Evolutionary conservation across 495 filamentous ascomycete species (phyloP), one percentile per base, ranked within the genome.

Genomic region (Aspergillus conjunctus): DNA sequence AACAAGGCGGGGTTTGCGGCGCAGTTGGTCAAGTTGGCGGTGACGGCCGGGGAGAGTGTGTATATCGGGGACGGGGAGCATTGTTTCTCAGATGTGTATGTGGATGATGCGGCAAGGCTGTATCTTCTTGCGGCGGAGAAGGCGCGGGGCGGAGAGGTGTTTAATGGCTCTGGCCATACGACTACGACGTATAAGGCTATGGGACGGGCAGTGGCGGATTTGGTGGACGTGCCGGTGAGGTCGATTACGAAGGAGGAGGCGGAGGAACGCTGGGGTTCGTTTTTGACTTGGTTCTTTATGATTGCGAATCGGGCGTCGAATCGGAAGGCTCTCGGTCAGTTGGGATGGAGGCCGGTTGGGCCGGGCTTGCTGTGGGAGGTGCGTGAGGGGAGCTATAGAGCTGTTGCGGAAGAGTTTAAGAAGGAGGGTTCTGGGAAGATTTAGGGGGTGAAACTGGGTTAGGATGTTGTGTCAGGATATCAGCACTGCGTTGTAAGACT

Each of bases 41-140:
- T 58, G 0, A 43, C 66, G 10, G 73, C 72, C 15, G 72, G 71
- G 15, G 62, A 70, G 31, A 71, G 72, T 0, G 64, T 68, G 2
- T 83, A 81, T 61, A 55, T 82, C 14, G 76, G 68, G n/a, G 71
- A 76, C 7, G 81, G 79, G 0, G 54, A 66, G 14, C 74, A 77
- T 51, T 69, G 72, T 33, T 80, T 77, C 72, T 72, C 73, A 18
- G 72, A 75, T 17, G 71, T 71, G 4, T 75, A 81, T 56, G 64
- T 72, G 4, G 52, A 65, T 10, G 81, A 83, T 60, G 70, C 76
- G 15, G 79, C 81, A 3, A 31, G 34, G 26, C 45, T 77, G 7
- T 81, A 69, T 51, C 70, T 74, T 5, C 69, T 78, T 3, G 79
- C 73, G 1, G 61, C 79, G 8, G 79, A 81, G 67, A 75, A 75